Evolutionary conservation across 2,329 filamentous ascomycete genomes (phyloP), one percentile per base, ranked within the genome.

Genomic region (Calonectria naviculata): DNA sequence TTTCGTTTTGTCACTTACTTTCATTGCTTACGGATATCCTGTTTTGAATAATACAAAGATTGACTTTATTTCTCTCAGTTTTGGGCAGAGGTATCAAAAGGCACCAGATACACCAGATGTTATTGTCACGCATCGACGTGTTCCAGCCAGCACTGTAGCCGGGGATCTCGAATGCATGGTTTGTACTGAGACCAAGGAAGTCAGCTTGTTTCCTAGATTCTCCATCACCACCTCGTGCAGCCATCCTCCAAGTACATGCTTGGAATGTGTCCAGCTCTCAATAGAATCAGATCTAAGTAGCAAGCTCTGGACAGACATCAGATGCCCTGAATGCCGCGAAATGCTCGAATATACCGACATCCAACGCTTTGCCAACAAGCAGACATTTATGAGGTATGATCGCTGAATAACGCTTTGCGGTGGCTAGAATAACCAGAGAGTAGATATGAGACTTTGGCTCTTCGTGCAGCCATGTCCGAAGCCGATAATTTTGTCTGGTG

Each of bases 401-500:
- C 2, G 7, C 5, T 5, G 4, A 8, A 44, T n/a, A n/a, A 29
- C 8, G 3, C 36, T 15, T 36, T 41, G 9, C 19, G 6, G 12
- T 29, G 6, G n/a, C 15, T 7, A 4, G 4, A 17, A 67, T 78
- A 19, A 78, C 46, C 38, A 8, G 21, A 3, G 8, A 9, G 3
- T 60, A 85, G 83, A 42, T 85, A 89, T 71, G 85, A 88, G 62
- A 80, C 76, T 1, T 79, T 89, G 38, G 79, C 84, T 7, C 80
- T 85, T 4, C 82, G 85, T 21, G 83, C 83, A 13, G 84, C 83
- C 13, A 80, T 90, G 65, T 82, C 84, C 21, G 76, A 80, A 24
- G 79, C 85, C 1, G 80, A 83, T 0, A 85, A 85, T 36, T 91
- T 90, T 73, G 78, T 85, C 17, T 90, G 87, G 86, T 92, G 89